phyloP scores from a whole-genome alignment of 1,284 basidiomycete species.

The Irpex sp. region DNA sequence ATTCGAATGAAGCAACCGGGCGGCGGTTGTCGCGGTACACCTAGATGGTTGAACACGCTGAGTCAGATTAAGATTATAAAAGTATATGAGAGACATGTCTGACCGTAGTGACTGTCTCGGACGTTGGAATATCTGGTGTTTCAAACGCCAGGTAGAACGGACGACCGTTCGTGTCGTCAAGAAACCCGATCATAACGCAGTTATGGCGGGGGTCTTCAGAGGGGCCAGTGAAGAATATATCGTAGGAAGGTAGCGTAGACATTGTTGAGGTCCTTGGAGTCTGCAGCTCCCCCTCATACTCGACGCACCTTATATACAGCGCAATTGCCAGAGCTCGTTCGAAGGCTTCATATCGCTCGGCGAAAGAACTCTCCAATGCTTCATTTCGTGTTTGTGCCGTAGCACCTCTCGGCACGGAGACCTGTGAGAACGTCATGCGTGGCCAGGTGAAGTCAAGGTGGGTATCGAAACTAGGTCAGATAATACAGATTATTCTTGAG shows the following conservation, averaged over 20 bases:
- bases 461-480: background rate
- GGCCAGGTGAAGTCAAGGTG: background rate
- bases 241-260: constrained; percentile 24
- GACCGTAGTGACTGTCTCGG: constrained; percentile 49
- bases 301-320: background rate
- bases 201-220: constrained; percentile 59
- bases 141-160: constrained; percentile 66
- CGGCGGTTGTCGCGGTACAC: constrained; percentile 43
- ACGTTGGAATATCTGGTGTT: constrained; percentile 33
- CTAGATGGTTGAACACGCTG: constrained; percentile 14
- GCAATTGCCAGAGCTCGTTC: background rate
- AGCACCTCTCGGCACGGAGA: background rate
- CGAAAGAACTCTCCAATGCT: background rate
- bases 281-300: background rate
- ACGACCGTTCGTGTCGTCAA: constrained; percentile 37
- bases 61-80: background rate
- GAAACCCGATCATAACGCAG: constrained; percentile 58
- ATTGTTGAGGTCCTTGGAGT: background rate
- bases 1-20: constrained; percentile 59
- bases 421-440: background rate
- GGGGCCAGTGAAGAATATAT: constrained; percentile 63
- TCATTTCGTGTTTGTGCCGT: background rate
- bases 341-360: background rate
- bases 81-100: constrained; percentile 17
- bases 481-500: background rate